Conservation (phyloP, 169 alveolate species). For the Plasmodium berghei region DNA sequence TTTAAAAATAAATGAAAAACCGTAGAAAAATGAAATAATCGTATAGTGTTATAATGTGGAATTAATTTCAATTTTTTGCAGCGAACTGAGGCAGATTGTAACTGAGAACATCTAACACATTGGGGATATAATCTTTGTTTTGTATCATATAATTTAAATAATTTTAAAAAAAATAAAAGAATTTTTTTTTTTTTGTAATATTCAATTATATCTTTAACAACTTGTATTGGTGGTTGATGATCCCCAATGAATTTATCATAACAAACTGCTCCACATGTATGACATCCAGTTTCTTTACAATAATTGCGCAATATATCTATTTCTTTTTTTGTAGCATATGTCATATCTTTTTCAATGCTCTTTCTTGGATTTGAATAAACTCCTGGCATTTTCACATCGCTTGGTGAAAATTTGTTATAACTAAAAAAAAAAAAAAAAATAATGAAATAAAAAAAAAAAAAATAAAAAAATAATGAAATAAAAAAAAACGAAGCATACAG, state of each 20-base stretch:
- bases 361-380: conserved; percentile 39
- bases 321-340: conserved; percentile 66
- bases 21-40: conserved; percentile 44
- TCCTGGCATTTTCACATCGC: conserved; percentile 75
- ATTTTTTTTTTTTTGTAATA: conserved; percentile 36
- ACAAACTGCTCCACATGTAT: conserved; percentile 64
- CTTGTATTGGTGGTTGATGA: conserved; percentile 75
- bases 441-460: too few species aligned
- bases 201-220: conserved; percentile 30
- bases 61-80: conserved; percentile 44
- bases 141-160: conserved; percentile 62
- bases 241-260: conserved; percentile 58
- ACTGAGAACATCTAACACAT: conserved; percentile 55
- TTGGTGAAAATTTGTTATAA: conserved; percentile 61
- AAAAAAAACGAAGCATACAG: too few species aligned
- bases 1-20: conserved; percentile 57
- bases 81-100: conserved; percentile 71
- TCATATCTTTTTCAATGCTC: conserved; percentile 59
- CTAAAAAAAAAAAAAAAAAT: not conserved
- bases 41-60: conserved; percentile 54
- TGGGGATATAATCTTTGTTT: conserved; percentile 70
- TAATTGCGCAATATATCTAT: conserved; percentile 21
- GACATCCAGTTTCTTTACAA: conserved; percentile 70
- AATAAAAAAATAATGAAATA: not conserved
- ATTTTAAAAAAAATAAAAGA: conserved; percentile 14